A percentile compares a stretch with the other conserved stretches of the same genome.
These are phyloP conservation scores for Pilobolus umbonatus DNA, from an alignment of 192 early-diverging fungal genomes.

Conservation along the genomic window DNA sequence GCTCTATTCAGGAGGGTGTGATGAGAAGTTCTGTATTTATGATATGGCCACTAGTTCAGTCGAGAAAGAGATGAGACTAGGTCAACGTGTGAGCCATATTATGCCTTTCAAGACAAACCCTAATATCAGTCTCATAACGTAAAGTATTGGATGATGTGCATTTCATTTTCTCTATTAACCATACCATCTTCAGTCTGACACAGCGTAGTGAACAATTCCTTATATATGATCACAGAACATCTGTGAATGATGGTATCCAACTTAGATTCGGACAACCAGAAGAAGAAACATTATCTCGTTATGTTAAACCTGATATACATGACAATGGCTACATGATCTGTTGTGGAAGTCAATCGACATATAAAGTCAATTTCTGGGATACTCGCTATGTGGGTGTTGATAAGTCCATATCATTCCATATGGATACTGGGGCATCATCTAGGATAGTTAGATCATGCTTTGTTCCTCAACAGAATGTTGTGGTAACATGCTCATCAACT, in stretches of 20 bases:
- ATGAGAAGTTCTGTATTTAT: not conserved
- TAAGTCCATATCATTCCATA: not conserved
- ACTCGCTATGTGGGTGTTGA: not conserved
- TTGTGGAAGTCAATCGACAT: slow-evolving; percentile 8
- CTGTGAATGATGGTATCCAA: not conserved
- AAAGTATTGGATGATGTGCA: not conserved
- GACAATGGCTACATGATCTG: slow-evolving; percentile 15
- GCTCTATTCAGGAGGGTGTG: slow-evolving; percentile 1
- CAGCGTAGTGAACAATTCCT: slow-evolving; percentile 1
- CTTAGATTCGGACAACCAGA: slow-evolving; percentile 5
- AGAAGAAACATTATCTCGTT: slow-evolving; percentile 7
- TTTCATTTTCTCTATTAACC: not conserved
- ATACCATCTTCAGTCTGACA: not conserved
- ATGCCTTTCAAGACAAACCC: not conserved
- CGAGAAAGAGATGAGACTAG: not conserved
- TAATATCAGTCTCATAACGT: not conserved
- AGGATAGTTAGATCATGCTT: not conserved
- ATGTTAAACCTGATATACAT: slow-evolving; percentile 11
- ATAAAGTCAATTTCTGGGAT: slow-evolving; percentile 16
- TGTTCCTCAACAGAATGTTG: slow-evolving; percentile 1
- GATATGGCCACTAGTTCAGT: not conserved
- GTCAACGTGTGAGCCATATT: not conserved
- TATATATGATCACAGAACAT: slow-evolving; percentile 8
- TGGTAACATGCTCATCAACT: not conserved
- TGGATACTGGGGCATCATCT: slow-evolving; percentile 1